Evolutionary conservation across 2,329 filamentous ascomycete species (phyloP), one percentile per base, ranked within the genome.

Genomic region (Apiospora aurea): DNA sequence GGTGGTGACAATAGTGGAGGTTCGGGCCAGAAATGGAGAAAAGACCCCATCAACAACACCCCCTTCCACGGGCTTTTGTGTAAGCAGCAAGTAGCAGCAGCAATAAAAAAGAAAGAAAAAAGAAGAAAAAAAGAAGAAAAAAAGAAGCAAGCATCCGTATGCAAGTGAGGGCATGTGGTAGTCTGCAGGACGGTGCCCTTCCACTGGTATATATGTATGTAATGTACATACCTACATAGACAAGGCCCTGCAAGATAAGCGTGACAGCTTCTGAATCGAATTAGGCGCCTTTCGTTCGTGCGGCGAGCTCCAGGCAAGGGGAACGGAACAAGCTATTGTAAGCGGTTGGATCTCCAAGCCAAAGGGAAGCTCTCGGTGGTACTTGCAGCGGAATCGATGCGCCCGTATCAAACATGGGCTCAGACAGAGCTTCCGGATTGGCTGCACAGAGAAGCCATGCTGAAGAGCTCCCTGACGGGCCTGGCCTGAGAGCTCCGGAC

Each of bases 341-440:
- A n/a, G 53, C 29, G 53, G 53, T 61, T 61, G 18, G 53, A 38
- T 61, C 53, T 61, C 53, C 53, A 21, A 61, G 29, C 29, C 57
- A 41, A 41, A 41, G 57, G 57, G 34, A 64, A 41, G 57, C 57
- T 41, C 57, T 64, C 57, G 57, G 57, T 38, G 34, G 57, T 64
- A 64, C 57, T 64, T 64, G 10, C 34, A 41, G 57, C 57, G 57
- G 34, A 41, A 64, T 64, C 57, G 57, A 64, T 38, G 57, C 57
- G 57, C 57, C 57, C 57, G 57, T 64, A 64, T 64, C 29, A 64
- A 41, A 64, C 57, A 64, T 64, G 57, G 57, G 57, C 34, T 64
- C 57, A 41, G 57, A 41, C 57, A 41, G 57, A 64, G 57, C 57
- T 64, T 21, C 57, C 38, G 57, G 57, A 64, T 64, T 64, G 57